phyloP scores from a whole-genome alignment of 495 filamentous ascomycete species.

The Cryomyces antarcticus region DNA sequence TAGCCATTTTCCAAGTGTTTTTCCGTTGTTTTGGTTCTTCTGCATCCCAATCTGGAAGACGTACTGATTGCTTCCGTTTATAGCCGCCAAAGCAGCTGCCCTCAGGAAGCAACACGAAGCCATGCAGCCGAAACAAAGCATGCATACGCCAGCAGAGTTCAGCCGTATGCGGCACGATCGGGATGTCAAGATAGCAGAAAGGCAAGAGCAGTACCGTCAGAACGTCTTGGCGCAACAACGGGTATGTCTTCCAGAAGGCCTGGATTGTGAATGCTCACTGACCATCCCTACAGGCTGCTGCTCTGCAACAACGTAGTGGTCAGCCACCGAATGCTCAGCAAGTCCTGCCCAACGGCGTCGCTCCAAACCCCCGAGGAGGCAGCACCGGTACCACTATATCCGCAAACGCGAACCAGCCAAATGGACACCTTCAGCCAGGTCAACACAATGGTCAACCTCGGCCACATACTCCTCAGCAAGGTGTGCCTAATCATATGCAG shows the following conservation, averaged over 20 bases:
- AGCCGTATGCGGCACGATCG: conserved; percentile 72
- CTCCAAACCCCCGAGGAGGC: conserved; percentile 3
- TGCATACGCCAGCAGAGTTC: conserved; percentile 68
- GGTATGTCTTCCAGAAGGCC: conserved; percentile 23
- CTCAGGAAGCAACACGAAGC: conserved; percentile 20
- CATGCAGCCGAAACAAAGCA: conserved; percentile 12
- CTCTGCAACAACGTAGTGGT: conserved; percentile 3
- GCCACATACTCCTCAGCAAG: conserved; percentile 5
- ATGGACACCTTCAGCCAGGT: conserved; percentile 4
- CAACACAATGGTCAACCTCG: conserved; percentile 7
- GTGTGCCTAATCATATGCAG: conserved; percentile 13
- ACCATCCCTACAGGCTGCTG: conserved; percentile 2
- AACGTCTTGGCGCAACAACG: conserved; percentile 29
- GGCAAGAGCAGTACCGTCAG: conserved; percentile 44
- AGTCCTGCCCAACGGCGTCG: conserved; percentile 1
- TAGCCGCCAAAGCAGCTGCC: conserved; percentile 20
- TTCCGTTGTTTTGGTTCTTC: no score
- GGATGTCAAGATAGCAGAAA: conserved; percentile 57
- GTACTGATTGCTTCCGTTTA: no score
- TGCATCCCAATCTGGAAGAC: no score
- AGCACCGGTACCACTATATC: neutral
- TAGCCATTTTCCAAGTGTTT: conserved; percentile 14
- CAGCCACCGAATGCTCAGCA: neutral
- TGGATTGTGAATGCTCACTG: neutral
- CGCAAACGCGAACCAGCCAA: conserved; percentile 5